These are phyloP conservation scores for Nicotiana undulata DNA, from an alignment of 257 asterid species.

Conservation along the genomic window DNA sequence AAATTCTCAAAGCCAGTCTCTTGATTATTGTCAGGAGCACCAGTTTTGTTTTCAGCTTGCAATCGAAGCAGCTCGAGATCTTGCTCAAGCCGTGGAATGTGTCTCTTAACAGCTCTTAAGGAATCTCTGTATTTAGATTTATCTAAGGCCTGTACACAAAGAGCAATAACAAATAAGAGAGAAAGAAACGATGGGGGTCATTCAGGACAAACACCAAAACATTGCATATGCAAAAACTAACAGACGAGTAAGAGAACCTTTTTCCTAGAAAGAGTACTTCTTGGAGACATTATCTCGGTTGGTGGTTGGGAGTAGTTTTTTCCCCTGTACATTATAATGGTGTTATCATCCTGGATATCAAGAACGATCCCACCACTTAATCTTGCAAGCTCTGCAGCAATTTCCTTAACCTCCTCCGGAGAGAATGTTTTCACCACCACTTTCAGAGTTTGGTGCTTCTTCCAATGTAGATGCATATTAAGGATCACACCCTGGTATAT, in stretches of 20 bases:
- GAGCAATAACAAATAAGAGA: background rate
- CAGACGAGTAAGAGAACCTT: slow-evolving; percentile 41
- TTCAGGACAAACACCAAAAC: background rate
- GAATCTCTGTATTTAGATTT: slow-evolving; percentile 89
- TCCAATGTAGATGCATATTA: slow-evolving; percentile 99
- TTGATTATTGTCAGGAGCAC: slow-evolving; percentile 20
- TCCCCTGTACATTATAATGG: slow-evolving; percentile 92
- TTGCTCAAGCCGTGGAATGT: slow-evolving; percentile 85
- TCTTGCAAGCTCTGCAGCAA: slow-evolving; percentile 83
- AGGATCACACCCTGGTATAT: slow-evolving; percentile 89
- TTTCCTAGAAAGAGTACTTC: slow-evolving; percentile 77
- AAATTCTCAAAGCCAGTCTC: slow-evolving; percentile 18
- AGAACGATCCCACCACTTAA: slow-evolving; percentile 97
- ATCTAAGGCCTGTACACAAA: slow-evolving; percentile 75
- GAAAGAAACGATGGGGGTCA: background rate
- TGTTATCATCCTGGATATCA: slow-evolving; percentile 70
- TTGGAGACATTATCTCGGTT: slow-evolving; percentile 95
- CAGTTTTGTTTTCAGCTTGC: slow-evolving; percentile 41
- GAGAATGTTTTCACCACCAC: slow-evolving; percentile 86
- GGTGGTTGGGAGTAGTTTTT: slow-evolving; percentile 96
- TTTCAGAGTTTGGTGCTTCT: slow-evolving; percentile 88
- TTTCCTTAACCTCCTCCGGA: slow-evolving; percentile 81
- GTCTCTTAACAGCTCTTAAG: slow-evolving; percentile 66
- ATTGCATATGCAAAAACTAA: background rate
- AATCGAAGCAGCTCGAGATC: slow-evolving; percentile 71